These are phyloP conservation scores for Cyanodermella asteris DNA, from an alignment of 2,329 filamentous ascomycete genomes.

Conservation along the genomic window DNA sequence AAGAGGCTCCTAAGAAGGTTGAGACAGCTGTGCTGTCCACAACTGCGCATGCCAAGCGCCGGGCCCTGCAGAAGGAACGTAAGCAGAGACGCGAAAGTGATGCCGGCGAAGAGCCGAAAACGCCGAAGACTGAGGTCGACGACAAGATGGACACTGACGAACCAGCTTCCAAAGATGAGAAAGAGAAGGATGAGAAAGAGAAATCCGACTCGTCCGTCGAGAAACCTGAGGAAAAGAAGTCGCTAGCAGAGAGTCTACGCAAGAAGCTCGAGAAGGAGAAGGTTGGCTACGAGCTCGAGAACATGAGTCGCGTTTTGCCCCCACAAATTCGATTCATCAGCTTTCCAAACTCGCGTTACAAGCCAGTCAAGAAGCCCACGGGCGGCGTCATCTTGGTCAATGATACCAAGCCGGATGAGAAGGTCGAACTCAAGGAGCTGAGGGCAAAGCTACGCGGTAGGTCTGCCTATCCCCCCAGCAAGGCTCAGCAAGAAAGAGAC, in stretches of 20 bases:
- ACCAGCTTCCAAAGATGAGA: slow-evolving; percentile 38
- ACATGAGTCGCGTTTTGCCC: slow-evolving; percentile 88
- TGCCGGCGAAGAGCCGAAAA: slow-evolving; percentile 57
- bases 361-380: slow-evolving; percentile 84
- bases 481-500: slow-evolving; percentile 21
- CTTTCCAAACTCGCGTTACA: slow-evolving; percentile 76
- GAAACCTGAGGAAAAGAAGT: slow-evolving; percentile 5
- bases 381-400: slow-evolving; percentile 82
- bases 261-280: slow-evolving; percentile 39
- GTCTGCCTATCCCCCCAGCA: slow-evolving; percentile 24
- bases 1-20: slow-evolving; percentile 81
- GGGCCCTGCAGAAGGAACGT: slow-evolving; percentile 83
- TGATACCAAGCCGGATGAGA: slow-evolving; percentile 58
- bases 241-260: slow-evolving; percentile 6
- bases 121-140: slow-evolving; percentile 41
- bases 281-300: slow-evolving; percentile 84
- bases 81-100: slow-evolving; percentile 78
- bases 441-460: slow-evolving; percentile 50
- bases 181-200: slow-evolving; percentile 23
- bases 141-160: slow-evolving; percentile 70
- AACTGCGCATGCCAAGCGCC: slow-evolving; percentile 86
- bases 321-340: slow-evolving; percentile 88
- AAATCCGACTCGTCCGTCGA: slow-evolving; percentile 21
- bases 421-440: slow-evolving; percentile 67
- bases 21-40: slow-evolving; percentile 92